These are phyloP conservation scores for Fusarium xyrophilum DNA, from an alignment of 2,329 filamentous ascomycete genomes.

Conservation along the genomic window DNA sequence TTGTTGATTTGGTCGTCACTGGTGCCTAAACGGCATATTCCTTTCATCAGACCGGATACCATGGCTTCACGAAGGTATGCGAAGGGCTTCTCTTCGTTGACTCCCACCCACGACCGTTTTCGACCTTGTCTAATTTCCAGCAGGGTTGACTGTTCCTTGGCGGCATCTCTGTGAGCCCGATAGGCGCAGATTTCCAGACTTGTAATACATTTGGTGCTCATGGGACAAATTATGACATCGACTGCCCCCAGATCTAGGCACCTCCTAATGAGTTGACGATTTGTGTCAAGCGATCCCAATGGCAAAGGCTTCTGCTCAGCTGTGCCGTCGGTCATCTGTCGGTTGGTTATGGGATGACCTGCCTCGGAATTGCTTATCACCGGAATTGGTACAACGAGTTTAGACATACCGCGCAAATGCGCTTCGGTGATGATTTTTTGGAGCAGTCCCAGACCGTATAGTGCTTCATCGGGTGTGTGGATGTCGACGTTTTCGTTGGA, in stretches of 20 bases:
- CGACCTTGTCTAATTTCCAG: slow-evolving; percentile 75
- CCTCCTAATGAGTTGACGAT: slow-evolving; percentile 62
- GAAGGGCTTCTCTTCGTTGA: slow-evolving; percentile 84
- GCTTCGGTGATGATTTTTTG: slow-evolving; percentile 66
- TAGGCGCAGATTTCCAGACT: slow-evolving; percentile 84
- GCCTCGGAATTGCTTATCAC: slow-evolving; percentile 54
- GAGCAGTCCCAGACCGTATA: slow-evolving; percentile 63
- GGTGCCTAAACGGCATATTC: slow-evolving; percentile 78
- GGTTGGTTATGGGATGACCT: slow-evolving; percentile 37
- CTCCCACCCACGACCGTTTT: slow-evolving; percentile 90
- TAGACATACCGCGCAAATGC: slow-evolving; percentile 62
- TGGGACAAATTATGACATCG: slow-evolving; percentile 82
- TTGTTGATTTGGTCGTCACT: slow-evolving; percentile 67
- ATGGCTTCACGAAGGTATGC: slow-evolving; percentile 90
- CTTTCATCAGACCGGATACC: slow-evolving; percentile 89
- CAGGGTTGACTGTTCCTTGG: slow-evolving; percentile 74
- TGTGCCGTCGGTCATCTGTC: slow-evolving; percentile 49
- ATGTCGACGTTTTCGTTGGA: slow-evolving; percentile 49
- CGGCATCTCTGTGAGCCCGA: slow-evolving; percentile 77
- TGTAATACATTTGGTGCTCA: slow-evolving; percentile 76
- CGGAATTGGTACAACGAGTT: slow-evolving; percentile 63
- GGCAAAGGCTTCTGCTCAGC: slow-evolving; percentile 47
- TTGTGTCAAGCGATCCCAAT: slow-evolving; percentile 40
- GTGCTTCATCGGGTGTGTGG: slow-evolving; percentile 54
- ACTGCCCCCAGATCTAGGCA: slow-evolving; percentile 87